Percentiles rank a stretch among this genome's conserved stretches.
These are phyloP conservation scores for Leishmania guyanensis DNA, from an alignment of 208 protist genomes.

Conservation along the genomic window DNA sequence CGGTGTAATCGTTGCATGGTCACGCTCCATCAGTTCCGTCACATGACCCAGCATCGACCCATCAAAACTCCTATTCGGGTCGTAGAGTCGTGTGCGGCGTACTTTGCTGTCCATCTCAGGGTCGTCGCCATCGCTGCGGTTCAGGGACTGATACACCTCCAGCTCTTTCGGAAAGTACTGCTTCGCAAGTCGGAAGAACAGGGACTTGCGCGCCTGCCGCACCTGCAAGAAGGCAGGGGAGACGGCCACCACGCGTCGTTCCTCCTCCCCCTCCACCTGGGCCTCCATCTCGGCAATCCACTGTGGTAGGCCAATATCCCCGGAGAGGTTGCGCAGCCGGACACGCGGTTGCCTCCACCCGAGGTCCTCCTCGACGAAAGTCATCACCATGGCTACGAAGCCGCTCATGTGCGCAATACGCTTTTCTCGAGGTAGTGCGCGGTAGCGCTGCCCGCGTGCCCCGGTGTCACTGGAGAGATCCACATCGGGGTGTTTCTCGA, in stretches of 20 bases:
- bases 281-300: conserved; percentile 91
- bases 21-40: conserved; percentile 52
- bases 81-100: conserved; percentile 48
- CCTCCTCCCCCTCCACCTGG: conserved; percentile 67
- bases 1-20: conserved; percentile 55
- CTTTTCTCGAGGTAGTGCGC: conserved; percentile 85
- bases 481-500: conserved; percentile 75
- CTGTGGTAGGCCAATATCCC: conserved; percentile 71
- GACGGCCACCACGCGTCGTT: conserved; percentile 72
- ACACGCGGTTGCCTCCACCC: conserved; percentile 84
- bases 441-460: conserved; percentile 60
- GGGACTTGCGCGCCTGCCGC: conserved; percentile 57
- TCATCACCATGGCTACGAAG: conserved; percentile 65
- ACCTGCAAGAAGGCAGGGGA: conserved; percentile 70
- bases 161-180: conserved; percentile 86
- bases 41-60: conserved; percentile 72
- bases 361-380: conserved; percentile 87
- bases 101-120: conserved; percentile 33
- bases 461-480: conserved; percentile 77
- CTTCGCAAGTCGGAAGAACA: conserved; percentile 72
- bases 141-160: conserved; percentile 53
- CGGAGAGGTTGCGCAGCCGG: conserved; percentile 72
- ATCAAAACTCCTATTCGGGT: conserved; percentile 28
- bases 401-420: conserved; percentile 76
- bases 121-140: conserved; percentile 59